Evolutionary conservation across 169 alveolate species (phyloP), one percentile per base, ranked within the genome.

Genomic region (Plasmodium coatneyi): DNA sequence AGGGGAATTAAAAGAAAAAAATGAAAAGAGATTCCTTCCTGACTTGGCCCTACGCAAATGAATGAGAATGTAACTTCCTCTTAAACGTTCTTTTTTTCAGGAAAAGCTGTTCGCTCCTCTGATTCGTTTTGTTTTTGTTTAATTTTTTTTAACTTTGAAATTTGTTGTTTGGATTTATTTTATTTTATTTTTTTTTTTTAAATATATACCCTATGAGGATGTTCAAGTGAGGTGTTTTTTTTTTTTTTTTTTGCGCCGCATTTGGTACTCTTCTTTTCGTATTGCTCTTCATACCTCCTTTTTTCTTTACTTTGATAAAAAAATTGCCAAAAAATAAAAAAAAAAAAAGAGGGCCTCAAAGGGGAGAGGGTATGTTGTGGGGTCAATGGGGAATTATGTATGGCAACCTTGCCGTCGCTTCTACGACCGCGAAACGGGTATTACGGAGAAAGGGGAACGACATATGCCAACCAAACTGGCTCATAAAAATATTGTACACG

Each of bases 81-180:
- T 60, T 19, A 60, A 60, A 60, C 14, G 54, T 25, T 22, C 5
- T 60, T n/a, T 56, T 60, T 19, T 60, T 19, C 0, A n/a, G 0
- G 56, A 46, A 46, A 46, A 12, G 56, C 12, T 46, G 56, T 46
- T 46, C 56, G 5, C n/a, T 46, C 19, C 19, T 46, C 56, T 46
- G 5, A 60, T 6, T 82, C 60, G 28, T 82, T 82, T 70, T 19
- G 52, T 82, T 43, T 82, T 19, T 32, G 39, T n/a, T 82, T 82
- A 19, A 22, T 19, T 7, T 82, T 19, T 19, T n/a, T 32, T 84
- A 28, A 16, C 19, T 71, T 70, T 9, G 1, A 66, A 71, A 30
- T 66, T 46, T 83, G 43, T 41, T 82, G 6, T 54, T 56, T 81
- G 39, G 71, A 25, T 87, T 71, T 28, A 60, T 56, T 56, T 71